Conservation (phyloP, 306 rosid species). For the Fragaria iinumae region DNA sequence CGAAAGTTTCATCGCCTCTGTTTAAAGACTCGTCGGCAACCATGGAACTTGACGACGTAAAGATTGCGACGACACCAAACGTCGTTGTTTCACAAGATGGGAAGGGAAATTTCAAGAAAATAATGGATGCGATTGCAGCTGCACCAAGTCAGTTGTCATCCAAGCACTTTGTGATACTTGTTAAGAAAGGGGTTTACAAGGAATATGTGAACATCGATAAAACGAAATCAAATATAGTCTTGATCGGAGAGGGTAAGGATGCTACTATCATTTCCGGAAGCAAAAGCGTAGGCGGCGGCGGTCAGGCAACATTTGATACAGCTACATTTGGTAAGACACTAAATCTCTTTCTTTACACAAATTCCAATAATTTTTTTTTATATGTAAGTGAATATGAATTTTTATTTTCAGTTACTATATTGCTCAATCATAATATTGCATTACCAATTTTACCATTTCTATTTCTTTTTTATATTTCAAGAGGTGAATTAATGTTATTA, state of each 20-base stretch:
- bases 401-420: too few relatives aligned
- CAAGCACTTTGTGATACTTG: conserved; percentile 4
- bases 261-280: conserved; percentile 3
- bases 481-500: too few relatives aligned
- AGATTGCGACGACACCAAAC: neutral
- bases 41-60: neutral
- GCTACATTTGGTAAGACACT: conserved; percentile 26
- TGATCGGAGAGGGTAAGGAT: conserved; percentile 27
- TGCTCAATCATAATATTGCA: too few relatives aligned
- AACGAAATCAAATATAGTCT: neutral
- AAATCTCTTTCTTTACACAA: neutral
- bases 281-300: neutral
- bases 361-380: neutral
- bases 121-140: conserved; percentile 5
- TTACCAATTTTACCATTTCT: too few relatives aligned
- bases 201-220: conserved; percentile 16
- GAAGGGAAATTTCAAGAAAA: conserved; percentile 5
- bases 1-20: neutral
- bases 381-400: too few relatives aligned
- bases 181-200: conserved; percentile 15
- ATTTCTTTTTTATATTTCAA: too few relatives aligned
- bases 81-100: conserved; percentile 8
- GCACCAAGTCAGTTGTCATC: conserved; percentile 7
- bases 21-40: neutral
- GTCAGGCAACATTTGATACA: neutral